Evolutionary conservation across 257 asterid species (phyloP).

Genomic region (Salvia miltiorrhiza): DNA sequence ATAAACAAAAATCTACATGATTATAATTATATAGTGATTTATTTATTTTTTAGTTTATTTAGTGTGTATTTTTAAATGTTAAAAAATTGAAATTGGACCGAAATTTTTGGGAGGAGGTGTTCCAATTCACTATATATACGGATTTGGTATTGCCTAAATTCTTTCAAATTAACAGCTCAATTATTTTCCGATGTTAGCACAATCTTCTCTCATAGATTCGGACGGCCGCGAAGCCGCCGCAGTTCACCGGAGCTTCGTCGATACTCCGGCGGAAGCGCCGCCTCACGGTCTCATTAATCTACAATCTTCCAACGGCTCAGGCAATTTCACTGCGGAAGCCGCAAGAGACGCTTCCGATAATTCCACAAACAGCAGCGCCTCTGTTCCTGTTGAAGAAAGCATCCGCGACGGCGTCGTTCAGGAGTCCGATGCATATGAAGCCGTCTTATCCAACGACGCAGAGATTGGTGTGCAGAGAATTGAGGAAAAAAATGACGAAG

Average conservation of each 20-base stretch:
- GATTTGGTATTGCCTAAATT: not conserved
- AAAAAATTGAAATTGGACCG: no score
- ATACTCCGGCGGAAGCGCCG: conserved; percentile 10
- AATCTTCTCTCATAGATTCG: conserved; percentile 7
- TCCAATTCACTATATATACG: no score
- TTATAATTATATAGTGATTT: no score
- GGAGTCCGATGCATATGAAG: not conserved
- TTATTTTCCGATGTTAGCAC: not conserved
- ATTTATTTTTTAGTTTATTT: no score
- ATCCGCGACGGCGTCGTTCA: not conserved
- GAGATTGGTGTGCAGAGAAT: not conserved
- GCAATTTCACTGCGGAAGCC: conserved; percentile 3
- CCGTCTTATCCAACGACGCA: not conserved
- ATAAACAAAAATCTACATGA: no score
- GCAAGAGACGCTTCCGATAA: not conserved
- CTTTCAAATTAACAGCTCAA: not conserved
- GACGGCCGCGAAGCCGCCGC: conserved; percentile 17
- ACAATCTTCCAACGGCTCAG: conserved; percentile 13
- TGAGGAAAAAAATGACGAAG: conserved; percentile 12
- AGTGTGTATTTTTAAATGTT: no score
- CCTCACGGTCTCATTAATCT: not conserved
- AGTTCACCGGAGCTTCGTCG: not conserved
- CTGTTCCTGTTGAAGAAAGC: conserved; percentile 10
- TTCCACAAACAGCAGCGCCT: not conserved
- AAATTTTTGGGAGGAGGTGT: no score